These are phyloP conservation scores for Lichtheimia ornata DNA, from an alignment of 371 early-diverging fungal genomes.

Conservation along the genomic window DNA sequence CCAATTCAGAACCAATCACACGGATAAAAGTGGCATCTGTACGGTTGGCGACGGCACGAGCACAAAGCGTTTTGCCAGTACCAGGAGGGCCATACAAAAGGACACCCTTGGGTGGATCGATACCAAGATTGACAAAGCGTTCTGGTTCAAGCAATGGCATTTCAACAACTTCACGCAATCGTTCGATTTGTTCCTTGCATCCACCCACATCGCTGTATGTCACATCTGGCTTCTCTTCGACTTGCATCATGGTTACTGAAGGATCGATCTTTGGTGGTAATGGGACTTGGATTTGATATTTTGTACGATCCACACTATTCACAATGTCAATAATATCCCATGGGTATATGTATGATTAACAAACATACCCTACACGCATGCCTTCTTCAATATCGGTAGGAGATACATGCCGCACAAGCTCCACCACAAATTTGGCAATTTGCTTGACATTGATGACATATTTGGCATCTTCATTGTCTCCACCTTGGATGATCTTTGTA, in stretches of 20 bases:
- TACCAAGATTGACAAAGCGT: conserved; percentile 98
- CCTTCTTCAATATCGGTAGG: conserved; percentile 99
- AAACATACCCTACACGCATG: conserved; percentile 96
- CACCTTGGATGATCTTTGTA: conserved; percentile 94
- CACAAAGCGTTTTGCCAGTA: conserved; percentile 99
- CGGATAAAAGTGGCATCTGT: conserved; percentile 99
- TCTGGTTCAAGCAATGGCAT: conserved; percentile 99
- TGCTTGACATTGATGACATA: conserved; percentile 99
- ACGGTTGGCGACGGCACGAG: conserved; percentile 99
- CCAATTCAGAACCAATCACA: conserved; percentile 98
- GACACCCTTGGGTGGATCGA: conserved; percentile 99
- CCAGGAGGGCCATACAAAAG: conserved; percentile 99
- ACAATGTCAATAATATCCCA: not conserved
- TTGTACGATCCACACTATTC: conserved; percentile 95
- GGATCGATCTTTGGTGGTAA: conserved; percentile 97
- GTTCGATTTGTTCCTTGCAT: conserved; percentile 99
- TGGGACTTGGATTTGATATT: conserved; percentile 97
- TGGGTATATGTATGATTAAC: not conserved
- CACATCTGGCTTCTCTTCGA: conserved; percentile 99
- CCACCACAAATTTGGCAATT: conserved; percentile 99
- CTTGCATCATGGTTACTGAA: conserved; percentile 98
- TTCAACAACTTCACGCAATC: conserved; percentile 99
- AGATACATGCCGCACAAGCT: conserved; percentile 93
- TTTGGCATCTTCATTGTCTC: conserved; percentile 80
- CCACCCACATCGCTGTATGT: conserved; percentile 99